Evolutionary conservation across 805 yeast species (phyloP), one percentile per base, ranked within the genome.

Genomic region (Starmerella ratchasimensis): DNA sequence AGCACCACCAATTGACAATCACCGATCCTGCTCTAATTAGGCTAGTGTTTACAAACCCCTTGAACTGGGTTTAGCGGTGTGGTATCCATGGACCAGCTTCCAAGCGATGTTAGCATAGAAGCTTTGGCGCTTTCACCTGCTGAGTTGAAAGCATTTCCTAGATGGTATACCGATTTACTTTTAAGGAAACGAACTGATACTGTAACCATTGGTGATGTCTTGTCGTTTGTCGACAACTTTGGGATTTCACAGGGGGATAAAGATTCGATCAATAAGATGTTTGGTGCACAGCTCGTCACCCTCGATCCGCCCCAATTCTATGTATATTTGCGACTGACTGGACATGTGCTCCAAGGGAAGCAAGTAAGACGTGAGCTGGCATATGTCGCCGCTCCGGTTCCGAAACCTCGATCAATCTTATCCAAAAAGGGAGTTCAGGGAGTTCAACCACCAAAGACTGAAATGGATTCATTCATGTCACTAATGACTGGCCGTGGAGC

Each of bases 121-220:
- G 48, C 51, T 38, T 51, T 58, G 43, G 82, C 82, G 41, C 66
- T 88, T 32, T 70, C 94, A 0, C 67, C 68, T 15, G 80, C 78
- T 39, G 98, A 88, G 57, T 70, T 74, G 10, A 73, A 77, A 50
- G 80, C 95, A 1, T 88, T 88, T 57, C 71, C 88, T 48, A 65
- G 95, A 47, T 88, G 98, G 98, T 88, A 86, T 57, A 78, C 83
- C 47, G 86, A 82, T 52, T 72, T 88, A 23, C 68, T 80, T 26
- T 67, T 80, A 31, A 69, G 86, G 37, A 78, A 79, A 45, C 58
- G 52, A 44, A 74, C 75, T 27, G 68, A 75, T 30, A 67, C 76
- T 43, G 74, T 88, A 6, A 66, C 75, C 3, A 61, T 88, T 44
- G 69, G 66, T 9, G 97, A 90, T 55, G 80, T 82, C n/a, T 74